Evolutionary conservation across 352 stramenopile species (phyloP).

Genomic region (Globisporangium paroecandrum): DNA sequence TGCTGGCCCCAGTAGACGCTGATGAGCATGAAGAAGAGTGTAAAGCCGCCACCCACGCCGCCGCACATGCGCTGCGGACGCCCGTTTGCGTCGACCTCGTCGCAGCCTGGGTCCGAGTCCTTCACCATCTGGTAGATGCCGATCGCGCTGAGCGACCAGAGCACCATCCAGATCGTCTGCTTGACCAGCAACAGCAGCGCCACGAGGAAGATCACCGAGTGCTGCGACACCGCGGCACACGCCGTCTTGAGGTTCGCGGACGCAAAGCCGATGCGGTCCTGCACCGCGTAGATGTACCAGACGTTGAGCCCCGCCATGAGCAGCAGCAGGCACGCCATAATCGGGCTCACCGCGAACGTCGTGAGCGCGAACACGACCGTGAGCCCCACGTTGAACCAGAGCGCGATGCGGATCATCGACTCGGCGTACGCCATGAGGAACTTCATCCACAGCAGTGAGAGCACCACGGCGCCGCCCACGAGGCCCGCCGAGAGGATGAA

Average conservation of each 20-base stretch:
- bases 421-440: conserved; percentile 70
- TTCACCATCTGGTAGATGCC: conserved; percentile 76
- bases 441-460: conserved; percentile 78
- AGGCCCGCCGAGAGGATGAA: conserved; percentile 52
- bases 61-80: conserved; percentile 45
- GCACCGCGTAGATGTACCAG: conserved; percentile 80
- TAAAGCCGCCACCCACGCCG: conserved; percentile 46
- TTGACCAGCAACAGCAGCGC: conserved; percentile 67
- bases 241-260: conserved; percentile 77
- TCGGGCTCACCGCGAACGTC: conserved; percentile 59
- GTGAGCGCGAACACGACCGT: conserved; percentile 59
- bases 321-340: conserved; percentile 60
- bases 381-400: conserved; percentile 81
- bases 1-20: conserved; percentile 85
- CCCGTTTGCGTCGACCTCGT: conserved; percentile 31
- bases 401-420: conserved; percentile 74
- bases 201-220: conserved; percentile 61
- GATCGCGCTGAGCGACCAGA: conserved; percentile 65
- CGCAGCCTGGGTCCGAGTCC: conserved; percentile 59
- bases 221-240: conserved; percentile 49
- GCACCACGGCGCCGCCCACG: conserved; percentile 40
- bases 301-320: conserved; percentile 69
- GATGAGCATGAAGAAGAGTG: conserved; percentile 80
- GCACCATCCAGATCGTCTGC: conserved; percentile 68
- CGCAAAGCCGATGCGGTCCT: conserved; percentile 80